A percentile compares a stretch with the other conserved stretches of the same genome.
Conservation (phyloP, 192 early-diverging fungal species). For the Dissophora ornata region DNA sequence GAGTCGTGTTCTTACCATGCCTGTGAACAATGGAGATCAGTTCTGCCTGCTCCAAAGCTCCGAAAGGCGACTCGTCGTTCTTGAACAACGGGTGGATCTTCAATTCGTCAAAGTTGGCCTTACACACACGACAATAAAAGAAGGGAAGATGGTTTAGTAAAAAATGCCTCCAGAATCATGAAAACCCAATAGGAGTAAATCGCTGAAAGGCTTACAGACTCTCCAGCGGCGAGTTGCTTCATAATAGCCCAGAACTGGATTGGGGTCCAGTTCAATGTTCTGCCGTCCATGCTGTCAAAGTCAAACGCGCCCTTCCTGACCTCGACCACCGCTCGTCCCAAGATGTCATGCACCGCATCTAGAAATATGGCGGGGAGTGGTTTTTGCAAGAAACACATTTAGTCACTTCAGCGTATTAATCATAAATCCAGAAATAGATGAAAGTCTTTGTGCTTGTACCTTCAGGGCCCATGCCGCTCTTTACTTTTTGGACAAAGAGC, state of each 20-base stretch:
- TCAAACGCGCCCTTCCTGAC: slow-evolving; percentile 89
- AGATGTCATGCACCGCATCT: slow-evolving; percentile 88
- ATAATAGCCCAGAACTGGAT: slow-evolving; percentile 95
- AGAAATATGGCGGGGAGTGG: no score
- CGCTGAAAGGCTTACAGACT: slow-evolving; percentile 65
- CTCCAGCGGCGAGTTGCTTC: slow-evolving; percentile 69
- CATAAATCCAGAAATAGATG: no score
- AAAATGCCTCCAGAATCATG: no score
- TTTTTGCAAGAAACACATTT: no score
- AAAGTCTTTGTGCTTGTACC: slow-evolving; percentile 55
- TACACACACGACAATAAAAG: no score
- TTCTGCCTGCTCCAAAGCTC: slow-evolving; percentile 91
- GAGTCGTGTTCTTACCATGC: slow-evolving; percentile 63
- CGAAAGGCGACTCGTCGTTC: slow-evolving; percentile 81
- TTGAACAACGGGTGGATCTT: slow-evolving; percentile 87
- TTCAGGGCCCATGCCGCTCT: slow-evolving; percentile 69
- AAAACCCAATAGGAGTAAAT: no score
- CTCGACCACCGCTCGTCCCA: slow-evolving; percentile 83
- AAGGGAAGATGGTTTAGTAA: no score
- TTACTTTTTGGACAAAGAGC: slow-evolving; percentile 89
- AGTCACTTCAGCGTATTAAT: no score
- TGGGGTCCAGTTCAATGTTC: slow-evolving; percentile 73
- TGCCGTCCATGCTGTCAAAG: slow-evolving; percentile 63
- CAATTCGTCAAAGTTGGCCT: slow-evolving; percentile 85
- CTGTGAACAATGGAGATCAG: slow-evolving; percentile 84